A percentile compares a stretch with the other conserved stretches of the same genome.
phyloP scores from a whole-genome alignment of 163 green algal genomes.

The Chlamydomonas reinhardtii region DNA sequence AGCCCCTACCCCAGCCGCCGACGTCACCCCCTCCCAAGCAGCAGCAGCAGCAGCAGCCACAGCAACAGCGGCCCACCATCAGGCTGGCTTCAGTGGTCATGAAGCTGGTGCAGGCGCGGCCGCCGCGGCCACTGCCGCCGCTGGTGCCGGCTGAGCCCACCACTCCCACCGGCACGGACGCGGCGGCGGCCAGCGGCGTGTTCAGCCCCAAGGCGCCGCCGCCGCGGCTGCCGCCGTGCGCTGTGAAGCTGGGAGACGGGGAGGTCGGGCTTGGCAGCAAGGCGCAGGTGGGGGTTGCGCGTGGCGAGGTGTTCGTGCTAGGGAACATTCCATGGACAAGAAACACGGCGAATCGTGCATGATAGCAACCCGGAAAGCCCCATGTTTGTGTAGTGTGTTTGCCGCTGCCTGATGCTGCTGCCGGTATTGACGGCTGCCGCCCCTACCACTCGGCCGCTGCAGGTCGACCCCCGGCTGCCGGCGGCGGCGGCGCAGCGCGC shows the following conservation, averaged over 20 bases:
- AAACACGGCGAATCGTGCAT: too few species aligned
- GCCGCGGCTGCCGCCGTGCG: background rate
- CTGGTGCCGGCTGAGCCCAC: background rate
- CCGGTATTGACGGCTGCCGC: too few species aligned
- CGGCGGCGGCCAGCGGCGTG: background rate
- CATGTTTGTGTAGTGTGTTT: too few species aligned
- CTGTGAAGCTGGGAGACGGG: slow-evolving; percentile 30
- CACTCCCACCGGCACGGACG: background rate
- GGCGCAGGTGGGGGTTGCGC: slow-evolving; percentile 6
- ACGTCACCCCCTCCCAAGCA: too few species aligned
- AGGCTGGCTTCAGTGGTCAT: slow-evolving; percentile 31
- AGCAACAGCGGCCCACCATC: background rate
- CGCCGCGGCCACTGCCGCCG: slow-evolving; percentile 25
- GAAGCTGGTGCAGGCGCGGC: slow-evolving; percentile 44
- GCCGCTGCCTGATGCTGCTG: too few species aligned
- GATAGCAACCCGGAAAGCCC: too few species aligned
- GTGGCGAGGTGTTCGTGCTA: too few species aligned
- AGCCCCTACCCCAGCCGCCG: background rate
- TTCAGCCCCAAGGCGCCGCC: background rate
- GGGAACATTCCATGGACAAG: too few species aligned
- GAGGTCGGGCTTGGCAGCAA: background rate
- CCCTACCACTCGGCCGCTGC: too few species aligned
- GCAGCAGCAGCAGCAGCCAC: background rate
- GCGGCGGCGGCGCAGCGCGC: background rate
- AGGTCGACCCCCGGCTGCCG: slow-evolving; percentile 13